phyloP scores from a whole-genome alignment of 345 rosid genomes.

The Hibiscus mutabilis region DNA sequence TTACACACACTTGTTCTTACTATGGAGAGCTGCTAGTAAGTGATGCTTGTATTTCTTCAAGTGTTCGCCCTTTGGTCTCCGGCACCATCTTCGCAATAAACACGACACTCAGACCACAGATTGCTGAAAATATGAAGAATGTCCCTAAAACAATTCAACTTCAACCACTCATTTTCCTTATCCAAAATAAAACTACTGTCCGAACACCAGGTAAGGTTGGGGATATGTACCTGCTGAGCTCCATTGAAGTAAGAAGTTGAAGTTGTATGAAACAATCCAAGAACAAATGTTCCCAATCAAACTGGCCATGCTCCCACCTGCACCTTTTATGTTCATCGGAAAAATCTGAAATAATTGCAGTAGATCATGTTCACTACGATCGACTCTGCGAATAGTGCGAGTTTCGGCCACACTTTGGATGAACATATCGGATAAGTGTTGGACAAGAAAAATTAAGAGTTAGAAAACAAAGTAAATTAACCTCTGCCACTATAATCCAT shows the following conservation, averaged over 20 bases:
- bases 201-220: not conserved
- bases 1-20: not conserved
- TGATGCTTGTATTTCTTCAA: conserved; percentile 8
- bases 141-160: conserved; percentile 12
- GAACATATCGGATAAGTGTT: too few relatives aligned
- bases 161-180: not conserved
- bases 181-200: not conserved
- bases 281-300: not conserved
- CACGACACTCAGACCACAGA: not conserved
- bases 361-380: too few relatives aligned
- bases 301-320: not conserved
- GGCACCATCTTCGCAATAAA: conserved; percentile 13
- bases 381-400: too few relatives aligned
- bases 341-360: not conserved
- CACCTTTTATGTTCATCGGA: not conserved
- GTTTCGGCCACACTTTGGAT: too few relatives aligned
- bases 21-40: not conserved
- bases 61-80: conserved; percentile 27
- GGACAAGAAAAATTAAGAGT: not conserved
- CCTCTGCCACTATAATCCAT: conserved; percentile 4
- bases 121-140: conserved; percentile 21
- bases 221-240: conserved; percentile 3
- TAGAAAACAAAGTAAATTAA: not conserved
- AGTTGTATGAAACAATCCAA: conserved; percentile 8
- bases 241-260: conserved; percentile 7